A percentile compares a stretch with the other conserved stretches of the same genome.
Conservation (phyloP, 2,329 filamentous ascomycete genomes). For the Pseudogymnoascus sp. region DNA sequence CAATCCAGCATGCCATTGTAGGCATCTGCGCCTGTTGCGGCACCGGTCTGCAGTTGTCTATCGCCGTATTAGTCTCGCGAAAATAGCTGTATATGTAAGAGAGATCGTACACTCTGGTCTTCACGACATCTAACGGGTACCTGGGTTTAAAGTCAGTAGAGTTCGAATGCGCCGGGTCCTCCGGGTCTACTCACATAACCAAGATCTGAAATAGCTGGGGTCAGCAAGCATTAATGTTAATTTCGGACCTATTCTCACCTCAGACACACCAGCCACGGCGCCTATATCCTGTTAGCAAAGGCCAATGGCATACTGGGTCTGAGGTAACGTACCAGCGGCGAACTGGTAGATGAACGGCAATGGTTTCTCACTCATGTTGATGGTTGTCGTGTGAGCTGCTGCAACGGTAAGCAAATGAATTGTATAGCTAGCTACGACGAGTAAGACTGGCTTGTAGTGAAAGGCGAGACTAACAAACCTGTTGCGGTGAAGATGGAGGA, state of each 20-base stretch:
- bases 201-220: slow-evolving; percentile 55
- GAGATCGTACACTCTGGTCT: slow-evolving; percentile 79
- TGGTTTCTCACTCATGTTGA: slow-evolving; percentile 60
- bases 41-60: slow-evolving; percentile 80
- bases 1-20: slow-evolving; percentile 99
- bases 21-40: slow-evolving; percentile 63
- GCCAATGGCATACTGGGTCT: slow-evolving; percentile 21
- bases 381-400: slow-evolving; percentile 26
- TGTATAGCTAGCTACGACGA: background rate
- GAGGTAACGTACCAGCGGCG: slow-evolving; percentile 60
- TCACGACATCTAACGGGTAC: slow-evolving; percentile 98
- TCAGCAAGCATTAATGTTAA: slow-evolving; percentile 17
- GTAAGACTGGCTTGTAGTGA: background rate
- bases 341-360: slow-evolving; percentile 94
- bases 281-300: slow-evolving; percentile 39
- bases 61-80: slow-evolving; percentile 11
- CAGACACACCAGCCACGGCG: slow-evolving; percentile 94
- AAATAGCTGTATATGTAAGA: background rate
- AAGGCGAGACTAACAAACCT: background rate
- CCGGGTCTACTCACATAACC: slow-evolving; percentile 58
- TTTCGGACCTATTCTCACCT: slow-evolving; percentile 51
- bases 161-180: slow-evolving; percentile 6
- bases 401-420: background rate
- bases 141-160: slow-evolving; percentile 40
- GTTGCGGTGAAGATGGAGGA: slow-evolving; percentile 1